Evolutionary conservation across 371 early-diverging fungal species (phyloP).

Genomic region (Mucor lusitanicus): DNA sequence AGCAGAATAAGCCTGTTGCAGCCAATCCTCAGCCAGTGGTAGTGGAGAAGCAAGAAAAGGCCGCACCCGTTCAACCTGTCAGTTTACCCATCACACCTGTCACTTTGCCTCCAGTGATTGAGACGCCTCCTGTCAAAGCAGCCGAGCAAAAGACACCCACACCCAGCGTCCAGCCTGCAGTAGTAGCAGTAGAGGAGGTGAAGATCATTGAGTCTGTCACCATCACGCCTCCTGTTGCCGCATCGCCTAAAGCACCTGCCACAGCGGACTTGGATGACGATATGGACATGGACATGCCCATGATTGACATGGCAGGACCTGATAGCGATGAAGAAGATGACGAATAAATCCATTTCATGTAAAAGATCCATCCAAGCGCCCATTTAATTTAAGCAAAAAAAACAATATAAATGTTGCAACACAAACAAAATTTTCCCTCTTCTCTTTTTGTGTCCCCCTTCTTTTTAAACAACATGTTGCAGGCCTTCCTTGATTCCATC

Average conservation of each 20-base stretch:
- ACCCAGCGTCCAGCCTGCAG: not conserved
- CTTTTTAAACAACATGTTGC: slow-evolving; percentile 11
- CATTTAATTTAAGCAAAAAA: not conserved
- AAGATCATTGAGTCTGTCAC: not conserved
- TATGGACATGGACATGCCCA: slow-evolving; percentile 39
- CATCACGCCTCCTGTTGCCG: not conserved
- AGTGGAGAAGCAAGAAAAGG: not conserved
- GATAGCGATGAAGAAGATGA: slow-evolving; percentile 39
- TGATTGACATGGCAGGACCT: slow-evolving; percentile 47
- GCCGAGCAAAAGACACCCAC: not conserved
- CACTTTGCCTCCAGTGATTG: not conserved
- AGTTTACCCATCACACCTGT: slow-evolving; percentile 8
- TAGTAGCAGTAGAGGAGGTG: not conserved
- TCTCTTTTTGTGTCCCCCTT: slow-evolving; percentile 3
- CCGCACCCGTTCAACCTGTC: not conserved
- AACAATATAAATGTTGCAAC: not conserved
- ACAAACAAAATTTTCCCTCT: slow-evolving; percentile 7
- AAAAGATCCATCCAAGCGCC: not conserved
- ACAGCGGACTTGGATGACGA: not conserved
- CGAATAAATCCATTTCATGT: slow-evolving; percentile 4
- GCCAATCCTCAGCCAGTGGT: not conserved
- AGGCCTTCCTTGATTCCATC: slow-evolving; percentile 64
- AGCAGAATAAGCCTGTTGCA: not conserved
- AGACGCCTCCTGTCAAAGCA: not conserved
- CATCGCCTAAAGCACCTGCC: not conserved